A percentile compares a stretch with the other conserved stretches of the same genome.
phyloP scores from a whole-genome alignment of 805 yeast species.

The Zygoascus tannicola region DNA sequence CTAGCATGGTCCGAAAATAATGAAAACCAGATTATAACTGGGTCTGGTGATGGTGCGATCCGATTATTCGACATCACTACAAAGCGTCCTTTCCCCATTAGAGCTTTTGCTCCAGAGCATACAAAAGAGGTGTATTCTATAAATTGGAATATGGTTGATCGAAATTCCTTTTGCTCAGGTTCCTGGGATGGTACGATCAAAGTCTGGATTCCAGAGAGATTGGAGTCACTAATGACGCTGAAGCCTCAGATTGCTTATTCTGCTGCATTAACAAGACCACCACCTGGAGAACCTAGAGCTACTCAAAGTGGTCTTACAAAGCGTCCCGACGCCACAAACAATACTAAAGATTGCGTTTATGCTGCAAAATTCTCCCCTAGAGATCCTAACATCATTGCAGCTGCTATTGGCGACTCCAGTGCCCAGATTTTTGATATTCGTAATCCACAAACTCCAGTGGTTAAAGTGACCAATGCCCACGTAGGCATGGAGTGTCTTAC shows the following conservation, averaged over 20 bases:
- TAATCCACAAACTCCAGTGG: conserved; percentile 19
- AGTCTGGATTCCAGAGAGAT: conserved; percentile 25
- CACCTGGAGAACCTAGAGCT: conserved; percentile 8
- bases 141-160: conserved; percentile 64
- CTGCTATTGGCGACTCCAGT: conserved; percentile 66
- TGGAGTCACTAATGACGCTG: conserved; percentile 27
- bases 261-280: conserved; percentile 72
- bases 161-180: conserved; percentile 59
- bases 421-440: conserved; percentile 79
- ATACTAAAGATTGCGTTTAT: conserved; percentile 53
- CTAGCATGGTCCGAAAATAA: conserved; percentile 84
- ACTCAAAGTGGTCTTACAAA: conserved; percentile 18
- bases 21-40: conserved; percentile 74
- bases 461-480: conserved; percentile 56
- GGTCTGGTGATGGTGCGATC: conserved; percentile 85
- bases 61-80: conserved; percentile 65
- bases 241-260: conserved; percentile 86
- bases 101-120: conserved; percentile 48
- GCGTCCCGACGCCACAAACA: conserved; percentile 2
- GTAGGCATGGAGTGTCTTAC: conserved; percentile 71
- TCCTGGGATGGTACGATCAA: conserved; percentile 92
- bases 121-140: conserved; percentile 62
- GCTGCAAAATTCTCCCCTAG: conserved; percentile 80
- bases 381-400: conserved; percentile 56
- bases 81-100: conserved; percentile 20